phyloP scores from a whole-genome alignment of 2,329 filamentous ascomycete species.

The Lojkania enalia region DNA sequence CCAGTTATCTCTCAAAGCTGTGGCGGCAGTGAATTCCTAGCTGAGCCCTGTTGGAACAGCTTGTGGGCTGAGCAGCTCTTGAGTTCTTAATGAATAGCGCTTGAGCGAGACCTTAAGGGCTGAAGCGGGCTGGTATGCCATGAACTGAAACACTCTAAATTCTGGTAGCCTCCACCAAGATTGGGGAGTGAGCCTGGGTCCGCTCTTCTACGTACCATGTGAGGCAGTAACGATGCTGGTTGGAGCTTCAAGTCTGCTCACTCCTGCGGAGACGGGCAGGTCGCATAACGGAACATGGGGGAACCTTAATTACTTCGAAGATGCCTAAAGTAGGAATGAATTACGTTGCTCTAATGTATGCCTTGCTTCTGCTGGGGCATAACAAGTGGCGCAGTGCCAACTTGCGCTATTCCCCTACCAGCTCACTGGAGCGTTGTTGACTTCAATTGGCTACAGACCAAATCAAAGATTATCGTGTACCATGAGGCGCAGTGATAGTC shows the following conservation, averaged over 20 bases:
- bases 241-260: conserved; percentile 6
- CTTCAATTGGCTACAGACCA: conserved; percentile 14
- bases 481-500: conserved; percentile 9
- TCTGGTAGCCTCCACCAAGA: conserved; percentile 4
- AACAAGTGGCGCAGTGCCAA: conserved; percentile 10
- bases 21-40: conserved; percentile 4
- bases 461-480: conserved; percentile 14
- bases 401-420: conserved; percentile 10
- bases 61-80: conserved; percentile 4
- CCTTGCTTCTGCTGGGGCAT: conserved; percentile 1
- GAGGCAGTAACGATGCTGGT: conserved; percentile 6
- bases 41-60: conserved; percentile 4
- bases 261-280: conserved; percentile 2
- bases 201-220: conserved; percentile 4
- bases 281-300: conserved; percentile 5
- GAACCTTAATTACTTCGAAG: conserved; percentile 7
- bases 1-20: conserved; percentile 5
- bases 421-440: conserved; percentile 14
- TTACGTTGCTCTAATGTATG: conserved; percentile 6
- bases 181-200: conserved; percentile 3
- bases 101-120: conserved; percentile 5
- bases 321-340: conserved; percentile 8
- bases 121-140: conserved; percentile 4
- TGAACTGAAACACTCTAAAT: conserved; percentile 7
- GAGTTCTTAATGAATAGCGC: conserved; percentile 5